Conservation (phyloP, 2,329 filamentous ascomycete genomes). For the Neurospora sp. region DNA sequence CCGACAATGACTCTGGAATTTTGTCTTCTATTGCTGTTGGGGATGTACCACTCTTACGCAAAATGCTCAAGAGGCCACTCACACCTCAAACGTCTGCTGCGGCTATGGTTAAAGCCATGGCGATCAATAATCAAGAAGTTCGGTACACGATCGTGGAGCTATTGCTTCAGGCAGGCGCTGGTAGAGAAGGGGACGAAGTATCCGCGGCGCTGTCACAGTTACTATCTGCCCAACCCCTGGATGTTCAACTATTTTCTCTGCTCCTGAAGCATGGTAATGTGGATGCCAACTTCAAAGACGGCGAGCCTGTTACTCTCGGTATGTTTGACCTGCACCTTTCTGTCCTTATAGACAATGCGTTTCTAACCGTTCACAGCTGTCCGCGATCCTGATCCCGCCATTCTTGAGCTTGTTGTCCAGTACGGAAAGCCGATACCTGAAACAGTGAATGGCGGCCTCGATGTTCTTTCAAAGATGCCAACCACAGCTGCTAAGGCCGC, state of each 20-base stretch:
- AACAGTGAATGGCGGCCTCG: conserved; percentile 33
- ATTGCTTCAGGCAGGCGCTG: conserved; percentile 35
- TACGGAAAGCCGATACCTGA: conserved; percentile 34
- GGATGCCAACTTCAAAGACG: conserved; percentile 40
- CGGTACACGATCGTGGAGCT: conserved; percentile 37
- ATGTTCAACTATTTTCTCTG: conserved; percentile 37
- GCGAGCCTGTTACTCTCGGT: conserved; percentile 31
- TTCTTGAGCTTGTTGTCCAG: conserved; percentile 37
- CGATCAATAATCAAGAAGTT: conserved; percentile 29
- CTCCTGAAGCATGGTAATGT: conserved; percentile 41
- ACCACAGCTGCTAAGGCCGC: conserved; percentile 35
- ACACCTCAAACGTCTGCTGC: conserved; percentile 36
- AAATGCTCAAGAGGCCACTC: conserved; percentile 34
- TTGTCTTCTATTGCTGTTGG: conserved; percentile 36
- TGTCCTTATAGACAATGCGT: neutral
- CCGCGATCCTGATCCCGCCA: conserved; percentile 33
- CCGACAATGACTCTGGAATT: conserved; percentile 40
- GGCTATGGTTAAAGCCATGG: conserved; percentile 39
- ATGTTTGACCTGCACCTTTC: conserved; percentile 3
- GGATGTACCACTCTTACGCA: conserved; percentile 35
- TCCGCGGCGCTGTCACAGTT: conserved; percentile 33
- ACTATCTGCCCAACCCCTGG: conserved; percentile 35
- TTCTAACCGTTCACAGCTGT: conserved; percentile 23
- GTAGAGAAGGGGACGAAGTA: conserved; percentile 25
- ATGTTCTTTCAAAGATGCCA: conserved; percentile 31